Evolutionary conservation across 495 filamentous ascomycete genomes (phyloP).

Genomic region (Melanomma pulvis-pyrius): DNA sequence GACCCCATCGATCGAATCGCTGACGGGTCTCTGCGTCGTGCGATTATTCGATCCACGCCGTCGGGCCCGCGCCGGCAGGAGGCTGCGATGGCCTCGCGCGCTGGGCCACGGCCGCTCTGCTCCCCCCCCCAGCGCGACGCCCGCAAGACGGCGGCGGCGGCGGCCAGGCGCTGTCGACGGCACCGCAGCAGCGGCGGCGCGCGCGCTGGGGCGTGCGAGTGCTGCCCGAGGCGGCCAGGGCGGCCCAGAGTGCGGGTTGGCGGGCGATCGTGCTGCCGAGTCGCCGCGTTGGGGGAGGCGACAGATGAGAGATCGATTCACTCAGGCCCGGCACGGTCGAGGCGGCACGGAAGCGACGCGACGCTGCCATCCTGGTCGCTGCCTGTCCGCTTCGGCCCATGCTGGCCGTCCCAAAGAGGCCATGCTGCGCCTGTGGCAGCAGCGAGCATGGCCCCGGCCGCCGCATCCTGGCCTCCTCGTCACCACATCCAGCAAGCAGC

Average conservation of each 20-base stretch:
- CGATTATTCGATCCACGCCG: constrained; percentile 13
- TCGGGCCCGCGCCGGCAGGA: background rate
- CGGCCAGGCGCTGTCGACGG: no score
- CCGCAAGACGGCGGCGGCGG: background rate
- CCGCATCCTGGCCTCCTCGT: background rate
- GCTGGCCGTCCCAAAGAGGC: background rate
- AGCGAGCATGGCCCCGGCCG: background rate
- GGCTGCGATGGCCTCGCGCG: background rate
- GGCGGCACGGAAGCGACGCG: background rate
- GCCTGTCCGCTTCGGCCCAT: background rate
- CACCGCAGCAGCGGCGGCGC: no score
- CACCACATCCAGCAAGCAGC: background rate
- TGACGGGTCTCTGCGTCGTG: constrained; percentile 8
- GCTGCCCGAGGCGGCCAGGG: no score
- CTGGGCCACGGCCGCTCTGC: no score
- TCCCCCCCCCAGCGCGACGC: background rate
- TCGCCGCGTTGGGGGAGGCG: background rate
- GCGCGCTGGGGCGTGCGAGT: no score
- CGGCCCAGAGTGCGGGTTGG: background rate
- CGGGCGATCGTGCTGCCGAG: background rate
- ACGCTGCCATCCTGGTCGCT: no score
- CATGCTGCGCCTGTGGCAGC: no score
- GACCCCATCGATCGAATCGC: constrained; percentile 20
- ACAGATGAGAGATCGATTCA: background rate
- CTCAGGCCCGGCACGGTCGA: background rate